Conservation (phyloP, 768 basidiomycete species). For the Lactifluus subvellereus region DNA sequence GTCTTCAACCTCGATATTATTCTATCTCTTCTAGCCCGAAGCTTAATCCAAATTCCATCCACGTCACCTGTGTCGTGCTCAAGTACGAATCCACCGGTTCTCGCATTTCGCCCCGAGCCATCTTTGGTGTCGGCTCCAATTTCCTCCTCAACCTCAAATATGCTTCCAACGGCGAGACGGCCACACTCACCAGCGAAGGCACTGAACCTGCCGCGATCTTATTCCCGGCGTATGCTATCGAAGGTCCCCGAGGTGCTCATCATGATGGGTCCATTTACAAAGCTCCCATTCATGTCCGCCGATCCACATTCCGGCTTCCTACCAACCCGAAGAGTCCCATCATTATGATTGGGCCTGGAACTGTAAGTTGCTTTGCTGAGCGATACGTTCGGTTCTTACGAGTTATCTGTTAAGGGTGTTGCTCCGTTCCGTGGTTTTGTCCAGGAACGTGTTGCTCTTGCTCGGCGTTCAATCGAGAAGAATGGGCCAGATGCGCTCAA, state of each 20-base stretch:
- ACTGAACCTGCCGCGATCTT: slow-evolving; percentile 36
- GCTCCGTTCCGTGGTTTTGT: slow-evolving; percentile 99
- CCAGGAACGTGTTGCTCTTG: slow-evolving; percentile 95
- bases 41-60: slow-evolving; percentile 80
- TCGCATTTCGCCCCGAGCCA: slow-evolving; percentile 53
- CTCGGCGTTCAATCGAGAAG: slow-evolving; percentile 91
- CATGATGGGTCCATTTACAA: slow-evolving; percentile 65
- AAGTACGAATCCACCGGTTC: slow-evolving; percentile 74
- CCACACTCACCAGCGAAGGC: slow-evolving; percentile 38
- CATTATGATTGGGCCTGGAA: slow-evolving; percentile 99
- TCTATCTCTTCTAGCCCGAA: slow-evolving; percentile 99
- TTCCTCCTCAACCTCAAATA: slow-evolving; percentile 91
- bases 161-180: slow-evolving; percentile 54
- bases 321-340: slow-evolving; percentile 98
- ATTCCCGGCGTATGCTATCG: slow-evolving; percentile 74
- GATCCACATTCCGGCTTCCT: slow-evolving; percentile 94
- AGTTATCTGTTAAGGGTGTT: slow-evolving; percentile 61
- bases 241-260: slow-evolving; percentile 87
- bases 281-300: slow-evolving; percentile 88
- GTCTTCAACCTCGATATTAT: slow-evolving; percentile 95
- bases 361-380: slow-evolving; percentile 49
- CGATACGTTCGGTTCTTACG: slow-evolving; percentile 12
- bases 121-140: slow-evolving; percentile 91
- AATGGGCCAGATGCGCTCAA: slow-evolving; percentile 88
- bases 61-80: slow-evolving; percentile 92